phyloP scores from a whole-genome alignment of 768 basidiomycete genomes.

The Cystoderma amianthinum region DNA sequence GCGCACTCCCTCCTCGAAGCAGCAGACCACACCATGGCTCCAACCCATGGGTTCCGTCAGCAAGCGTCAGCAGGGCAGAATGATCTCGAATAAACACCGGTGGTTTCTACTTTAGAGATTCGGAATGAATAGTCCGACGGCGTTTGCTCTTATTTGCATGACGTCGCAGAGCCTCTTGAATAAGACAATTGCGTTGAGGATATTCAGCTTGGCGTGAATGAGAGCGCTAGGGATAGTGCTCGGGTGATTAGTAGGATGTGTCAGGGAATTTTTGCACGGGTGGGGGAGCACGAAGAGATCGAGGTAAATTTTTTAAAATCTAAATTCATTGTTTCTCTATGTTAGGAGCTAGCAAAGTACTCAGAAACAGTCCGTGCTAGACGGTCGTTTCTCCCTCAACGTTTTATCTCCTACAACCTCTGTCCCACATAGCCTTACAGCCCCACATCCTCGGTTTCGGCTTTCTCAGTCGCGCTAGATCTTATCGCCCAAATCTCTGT shows the following conservation, averaged over 20 bases:
- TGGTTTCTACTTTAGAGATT: too few species aligned
- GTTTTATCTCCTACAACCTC: slow-evolving; percentile 21
- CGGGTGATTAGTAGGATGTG: slow-evolving; percentile 92
- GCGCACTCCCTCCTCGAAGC: slow-evolving; percentile 63
- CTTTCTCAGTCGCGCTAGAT: slow-evolving; percentile 41
- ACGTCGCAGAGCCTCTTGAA: slow-evolving; percentile 72
- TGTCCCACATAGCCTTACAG: slow-evolving; percentile 21
- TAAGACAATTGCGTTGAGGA: slow-evolving; percentile 89
- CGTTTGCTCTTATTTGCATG: too few species aligned
- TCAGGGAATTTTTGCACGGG: slow-evolving; percentile 94
- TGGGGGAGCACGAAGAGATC: slow-evolving; percentile 87
- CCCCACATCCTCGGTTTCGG: slow-evolving; percentile 35
- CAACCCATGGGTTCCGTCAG: slow-evolving; percentile 37
- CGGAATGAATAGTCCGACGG: too few species aligned
- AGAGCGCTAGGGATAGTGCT: slow-evolving; percentile 76
- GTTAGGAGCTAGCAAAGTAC: slow-evolving; percentile 81
- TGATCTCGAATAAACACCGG: too few species aligned
- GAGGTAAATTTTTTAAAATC: slow-evolving; percentile 48
- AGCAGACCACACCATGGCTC: slow-evolving; percentile 60
- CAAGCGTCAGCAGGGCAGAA: slow-evolving; percentile 19
- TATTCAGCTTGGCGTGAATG: slow-evolving; percentile 96
- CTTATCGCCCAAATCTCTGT: slow-evolving; percentile 33
- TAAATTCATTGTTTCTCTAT: not conserved
- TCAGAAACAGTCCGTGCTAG: too few species aligned
- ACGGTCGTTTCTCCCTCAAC: slow-evolving; percentile 37